Percentiles rank a stretch among this genome's conserved stretches.
Evolutionary conservation across 2,329 filamentous ascomycete genomes (phyloP).

Genomic region (Aspergillus versicolor): DNA sequence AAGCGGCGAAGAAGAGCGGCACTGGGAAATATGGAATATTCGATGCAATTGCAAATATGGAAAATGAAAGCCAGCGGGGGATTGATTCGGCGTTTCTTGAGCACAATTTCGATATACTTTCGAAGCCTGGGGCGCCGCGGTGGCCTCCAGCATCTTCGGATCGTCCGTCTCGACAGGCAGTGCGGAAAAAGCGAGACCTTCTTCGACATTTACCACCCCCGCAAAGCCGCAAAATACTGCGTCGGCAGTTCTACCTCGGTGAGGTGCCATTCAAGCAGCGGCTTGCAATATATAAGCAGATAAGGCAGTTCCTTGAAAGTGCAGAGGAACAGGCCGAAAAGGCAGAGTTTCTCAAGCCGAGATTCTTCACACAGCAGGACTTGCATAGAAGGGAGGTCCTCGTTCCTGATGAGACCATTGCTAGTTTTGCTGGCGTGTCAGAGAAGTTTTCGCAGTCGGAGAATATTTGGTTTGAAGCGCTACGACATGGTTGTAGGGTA

Average conservation of each 20-base stretch:
- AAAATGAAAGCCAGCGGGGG: neutral
- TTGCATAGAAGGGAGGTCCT: slow-evolving; percentile 20
- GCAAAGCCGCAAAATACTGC: neutral
- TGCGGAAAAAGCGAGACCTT: neutral
- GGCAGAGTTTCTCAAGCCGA: neutral
- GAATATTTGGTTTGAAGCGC: slow-evolving; percentile 37
- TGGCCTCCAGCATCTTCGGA: too few relatives aligned
- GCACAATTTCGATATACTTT: neutral
- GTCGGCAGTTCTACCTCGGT: neutral
- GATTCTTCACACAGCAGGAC: neutral
- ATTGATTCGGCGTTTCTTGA: neutral
- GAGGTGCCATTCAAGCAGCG: neutral
- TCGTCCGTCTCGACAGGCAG: neutral
- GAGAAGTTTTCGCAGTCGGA: slow-evolving; percentile 30
- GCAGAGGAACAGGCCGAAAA: neutral
- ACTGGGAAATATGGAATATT: neutral
- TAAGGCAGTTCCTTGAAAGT: neutral
- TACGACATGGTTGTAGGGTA: slow-evolving; percentile 40
- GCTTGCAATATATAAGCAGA: neutral
- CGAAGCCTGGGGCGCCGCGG: neutral
- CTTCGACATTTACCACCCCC: neutral
- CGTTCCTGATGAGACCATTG: slow-evolving; percentile 37
- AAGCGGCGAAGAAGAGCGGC: neutral
- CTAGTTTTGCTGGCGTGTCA: slow-evolving; percentile 31
- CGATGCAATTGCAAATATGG: neutral